A percentile compares a stretch with the other conserved stretches of the same genome.
Conservation (phyloP, 2,329 filamentous ascomycete species). For the Esteya vermicola region DNA sequence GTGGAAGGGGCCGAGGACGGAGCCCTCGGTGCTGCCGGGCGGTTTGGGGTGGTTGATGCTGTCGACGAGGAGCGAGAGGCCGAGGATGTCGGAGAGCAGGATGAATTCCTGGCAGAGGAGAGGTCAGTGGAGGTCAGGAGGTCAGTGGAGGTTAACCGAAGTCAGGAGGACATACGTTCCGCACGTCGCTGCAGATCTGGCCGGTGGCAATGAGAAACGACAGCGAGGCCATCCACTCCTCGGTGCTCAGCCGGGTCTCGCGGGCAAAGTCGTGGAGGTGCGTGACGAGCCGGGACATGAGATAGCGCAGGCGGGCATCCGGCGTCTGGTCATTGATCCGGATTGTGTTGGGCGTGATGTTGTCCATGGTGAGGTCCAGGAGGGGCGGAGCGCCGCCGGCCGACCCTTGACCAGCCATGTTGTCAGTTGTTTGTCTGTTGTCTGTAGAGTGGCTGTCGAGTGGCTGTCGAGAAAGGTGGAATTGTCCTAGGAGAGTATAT, state of each 20-base stretch:
- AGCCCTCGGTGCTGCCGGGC: conserved; percentile 54
- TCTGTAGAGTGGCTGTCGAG: too few species aligned
- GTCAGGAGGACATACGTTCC: conserved; percentile 38
- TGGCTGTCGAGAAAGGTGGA: too few species aligned
- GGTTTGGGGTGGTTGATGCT: conserved; percentile 75
- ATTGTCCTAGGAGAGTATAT: too few species aligned
- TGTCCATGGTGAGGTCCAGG: conserved; percentile 57
- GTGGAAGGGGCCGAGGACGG: conserved; percentile 72
- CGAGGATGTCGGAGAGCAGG: conserved; percentile 65
- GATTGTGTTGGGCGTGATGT: conserved; percentile 65
- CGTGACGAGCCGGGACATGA: conserved; percentile 58
- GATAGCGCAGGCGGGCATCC: conserved; percentile 52
- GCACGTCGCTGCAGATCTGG: conserved; percentile 58
- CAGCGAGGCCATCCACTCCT: conserved; percentile 66
- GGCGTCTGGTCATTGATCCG: conserved; percentile 58
- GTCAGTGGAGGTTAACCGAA: neutral
- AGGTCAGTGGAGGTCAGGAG: neutral
- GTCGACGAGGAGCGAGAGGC: conserved; percentile 68
- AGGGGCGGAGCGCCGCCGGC: conserved; percentile 9
- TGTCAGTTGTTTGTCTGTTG: too few species aligned
- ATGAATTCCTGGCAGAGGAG: conserved; percentile 47
- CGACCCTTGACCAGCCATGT: too few species aligned
- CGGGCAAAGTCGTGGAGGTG: conserved; percentile 74
- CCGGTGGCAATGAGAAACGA: conserved; percentile 59
- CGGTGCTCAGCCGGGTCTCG: conserved; percentile 60